phyloP scores from a whole-genome alignment of 441 rosid genomes.

The Jatropha podagrica region DNA sequence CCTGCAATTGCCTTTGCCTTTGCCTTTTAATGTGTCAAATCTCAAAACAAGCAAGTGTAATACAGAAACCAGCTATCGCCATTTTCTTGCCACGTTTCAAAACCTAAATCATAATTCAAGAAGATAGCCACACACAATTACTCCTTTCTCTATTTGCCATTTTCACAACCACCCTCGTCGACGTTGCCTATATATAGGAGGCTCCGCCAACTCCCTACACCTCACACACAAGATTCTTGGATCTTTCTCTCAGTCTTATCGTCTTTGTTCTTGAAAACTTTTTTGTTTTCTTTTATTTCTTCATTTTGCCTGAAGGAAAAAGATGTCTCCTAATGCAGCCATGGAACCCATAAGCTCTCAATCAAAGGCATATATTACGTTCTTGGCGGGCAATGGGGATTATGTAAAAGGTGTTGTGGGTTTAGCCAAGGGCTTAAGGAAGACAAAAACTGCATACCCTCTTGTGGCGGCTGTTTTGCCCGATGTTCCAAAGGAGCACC shows the following conservation, averaged over 20 bases:
- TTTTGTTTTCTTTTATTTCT: background rate
- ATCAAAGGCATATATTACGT: slow-evolving; percentile 60
- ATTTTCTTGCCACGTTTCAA: slow-evolving; percentile 14
- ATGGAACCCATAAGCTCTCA: background rate
- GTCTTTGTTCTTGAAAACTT: background rate
- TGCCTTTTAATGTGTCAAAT: slow-evolving; percentile 16
- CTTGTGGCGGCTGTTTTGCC: slow-evolving; percentile 72
- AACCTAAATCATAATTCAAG: too few relatives aligned
- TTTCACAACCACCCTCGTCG: background rate
- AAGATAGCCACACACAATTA: background rate
- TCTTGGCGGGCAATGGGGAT: slow-evolving; percentile 72
- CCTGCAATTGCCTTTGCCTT: background rate
- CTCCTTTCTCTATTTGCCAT: background rate
- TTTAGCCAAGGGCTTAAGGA: slow-evolving; percentile 73
- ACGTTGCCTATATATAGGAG: slow-evolving; percentile 24
- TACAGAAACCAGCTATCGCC: too few relatives aligned
- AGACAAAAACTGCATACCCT: slow-evolving; percentile 52
- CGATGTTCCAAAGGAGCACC: slow-evolving; percentile 73
- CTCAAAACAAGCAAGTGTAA: slow-evolving; percentile 15
- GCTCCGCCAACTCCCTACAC: background rate
- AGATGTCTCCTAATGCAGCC: slow-evolving; percentile 32
- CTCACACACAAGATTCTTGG: background rate
- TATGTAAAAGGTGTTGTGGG: slow-evolving; percentile 79
- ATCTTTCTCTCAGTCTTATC: background rate
- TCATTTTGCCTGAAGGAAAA: background rate